Conservation (phyloP, 805 yeast genomes). For the Komagataella ulmi region DNA sequence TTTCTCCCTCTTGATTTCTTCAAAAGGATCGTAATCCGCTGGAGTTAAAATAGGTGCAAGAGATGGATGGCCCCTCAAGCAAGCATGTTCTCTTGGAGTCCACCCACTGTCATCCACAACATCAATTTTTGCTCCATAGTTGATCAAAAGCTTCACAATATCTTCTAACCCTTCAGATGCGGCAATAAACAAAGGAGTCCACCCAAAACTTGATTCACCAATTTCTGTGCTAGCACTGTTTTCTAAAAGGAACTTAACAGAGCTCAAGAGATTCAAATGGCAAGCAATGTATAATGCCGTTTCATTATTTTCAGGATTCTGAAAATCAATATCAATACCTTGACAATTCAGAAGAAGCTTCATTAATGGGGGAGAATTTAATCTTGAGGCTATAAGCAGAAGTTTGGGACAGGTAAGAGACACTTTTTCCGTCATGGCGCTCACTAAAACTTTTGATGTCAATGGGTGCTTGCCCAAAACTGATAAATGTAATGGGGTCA, state of each 20-base stretch:
- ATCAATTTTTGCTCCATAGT: slow-evolving; percentile 38
- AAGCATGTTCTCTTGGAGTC: slow-evolving; percentile 97
- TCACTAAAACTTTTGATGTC: slow-evolving; percentile 50
- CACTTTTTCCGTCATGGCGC: slow-evolving; percentile 23
- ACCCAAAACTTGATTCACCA: slow-evolving; percentile 68
- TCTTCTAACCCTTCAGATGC: slow-evolving; percentile 69
- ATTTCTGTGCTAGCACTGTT: slow-evolving; percentile 63
- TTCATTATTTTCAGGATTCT: slow-evolving; percentile 50
- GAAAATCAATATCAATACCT: slow-evolving; percentile 51
- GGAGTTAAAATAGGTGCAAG: slow-evolving; percentile 55
- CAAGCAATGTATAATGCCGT: slow-evolving; percentile 78
- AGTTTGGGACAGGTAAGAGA: slow-evolving; percentile 39
- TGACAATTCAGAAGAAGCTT: slow-evolving; percentile 36
- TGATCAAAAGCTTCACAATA: slow-evolving; percentile 41
- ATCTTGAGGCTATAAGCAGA: slow-evolving; percentile 53
- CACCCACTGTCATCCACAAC: slow-evolving; percentile 77
- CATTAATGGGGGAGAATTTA: slow-evolving; percentile 46
- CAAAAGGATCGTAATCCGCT: slow-evolving; percentile 20
- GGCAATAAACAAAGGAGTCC: slow-evolving; percentile 90
- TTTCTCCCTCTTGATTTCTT: background rate
- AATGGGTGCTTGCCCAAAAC: slow-evolving; percentile 73
- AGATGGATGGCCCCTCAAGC: slow-evolving; percentile 71
- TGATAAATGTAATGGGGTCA: slow-evolving; percentile 76
- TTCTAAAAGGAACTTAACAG: slow-evolving; percentile 41
- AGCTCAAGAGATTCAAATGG: slow-evolving; percentile 39